Base-by-base conservation (phyloP, 2,329 filamentous ascomycete species). In the Trichoderma koningiopsis region DNA sequence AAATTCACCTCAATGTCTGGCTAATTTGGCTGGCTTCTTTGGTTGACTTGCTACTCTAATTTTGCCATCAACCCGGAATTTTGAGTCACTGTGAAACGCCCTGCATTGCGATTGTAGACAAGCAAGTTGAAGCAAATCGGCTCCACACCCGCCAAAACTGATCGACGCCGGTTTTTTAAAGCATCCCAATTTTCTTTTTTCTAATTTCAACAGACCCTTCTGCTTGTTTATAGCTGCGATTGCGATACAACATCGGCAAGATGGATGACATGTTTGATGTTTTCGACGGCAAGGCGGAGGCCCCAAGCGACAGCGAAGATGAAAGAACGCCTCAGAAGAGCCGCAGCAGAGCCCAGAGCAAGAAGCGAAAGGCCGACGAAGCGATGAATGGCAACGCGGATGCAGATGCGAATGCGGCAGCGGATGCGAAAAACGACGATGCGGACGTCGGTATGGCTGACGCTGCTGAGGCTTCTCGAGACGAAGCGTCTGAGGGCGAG, bases 281-380 rank as follows among this genome's bases (percentile, higher is more conserved):
- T 69, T 95, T 96, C 76, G 90, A 94, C 72, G 89, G 92, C 75
- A 84, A 86, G 77, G 77, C 74, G 60, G 80, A 78, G 19, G 74
- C 77, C 68, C 75, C 77, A 33, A 82, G 79, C 70, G 75, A 77
- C 77, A 82, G 81, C 77, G 84, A 85, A 73, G 78, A 81, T 71
- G 81, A 85, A 79, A 78, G 73, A 71, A 74, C 72, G 11, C 73
- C 83, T 24, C 87, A 85, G 72, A 85, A 83, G 73, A 81, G 77
- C 75, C 86, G 88, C 69, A 89, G 79, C 62, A 74, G 74, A 43
- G 87, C 90, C 72, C 88, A 87, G 79, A 92, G 84, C 82, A 96
- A 94, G 83, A 97, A 97, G 86, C 88, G 94, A 80, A 92, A 93
- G 79, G 90, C 91, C 49, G 94, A 94, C 78, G 93, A 93, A 71